Evolutionary conservation across 331 rosid genomes (phyloP).

Genomic region (Spiraea crenata): DNA sequence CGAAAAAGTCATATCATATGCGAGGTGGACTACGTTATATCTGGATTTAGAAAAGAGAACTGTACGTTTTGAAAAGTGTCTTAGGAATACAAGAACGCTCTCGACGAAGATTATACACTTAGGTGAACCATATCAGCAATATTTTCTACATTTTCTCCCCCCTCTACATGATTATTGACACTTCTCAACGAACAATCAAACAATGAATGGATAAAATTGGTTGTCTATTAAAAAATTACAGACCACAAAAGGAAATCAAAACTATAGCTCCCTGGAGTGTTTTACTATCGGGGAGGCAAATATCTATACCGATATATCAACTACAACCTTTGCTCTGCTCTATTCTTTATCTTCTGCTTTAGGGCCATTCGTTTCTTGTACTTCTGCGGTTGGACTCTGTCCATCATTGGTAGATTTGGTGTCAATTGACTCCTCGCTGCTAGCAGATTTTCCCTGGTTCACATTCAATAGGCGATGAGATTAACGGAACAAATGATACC

Average conservation of each 20-base stretch:
- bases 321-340: conserved; percentile 17
- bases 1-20: too few relatives aligned
- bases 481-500: background rate
- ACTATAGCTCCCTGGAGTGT: conserved; percentile 33
- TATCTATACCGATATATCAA: conserved; percentile 23
- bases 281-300: conserved; percentile 3
- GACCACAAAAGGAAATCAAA: conserved; percentile 19
- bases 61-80: conserved; percentile 2
- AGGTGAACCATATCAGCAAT: conserved; percentile 25
- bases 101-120: conserved; percentile 19
- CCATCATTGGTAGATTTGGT: conserved; percentile 41
- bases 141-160: conserved; percentile 32
- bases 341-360: conserved; percentile 46
- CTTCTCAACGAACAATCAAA: conserved; percentile 51
- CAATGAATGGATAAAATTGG: conserved; percentile 53
- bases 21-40: background rate
- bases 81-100: conserved; percentile 9
- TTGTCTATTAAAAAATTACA: conserved; percentile 41
- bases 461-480: conserved; percentile 15
- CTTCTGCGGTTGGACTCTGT: conserved; percentile 36
- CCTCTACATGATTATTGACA: conserved; percentile 40
- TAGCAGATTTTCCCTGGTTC: conserved; percentile 59
- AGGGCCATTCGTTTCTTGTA: conserved; percentile 48
- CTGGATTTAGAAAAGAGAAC: background rate
- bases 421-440: conserved; percentile 48